These are phyloP conservation scores for Kwoniella heveanensis DNA, from an alignment of 768 basidiomycete species.

Conservation along the genomic window DNA sequence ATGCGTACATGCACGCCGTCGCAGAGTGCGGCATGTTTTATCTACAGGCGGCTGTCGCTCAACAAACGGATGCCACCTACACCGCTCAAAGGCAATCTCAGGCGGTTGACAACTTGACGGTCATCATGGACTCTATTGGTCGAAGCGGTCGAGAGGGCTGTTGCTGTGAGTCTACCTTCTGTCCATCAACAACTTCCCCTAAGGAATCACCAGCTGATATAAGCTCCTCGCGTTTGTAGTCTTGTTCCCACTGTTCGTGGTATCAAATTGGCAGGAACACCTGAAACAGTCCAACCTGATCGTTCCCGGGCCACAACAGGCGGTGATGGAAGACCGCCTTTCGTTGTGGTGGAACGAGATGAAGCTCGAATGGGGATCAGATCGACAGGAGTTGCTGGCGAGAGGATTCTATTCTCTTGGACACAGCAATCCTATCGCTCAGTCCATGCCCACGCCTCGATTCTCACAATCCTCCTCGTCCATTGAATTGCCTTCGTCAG, in stretches of 20 bases:
- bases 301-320: conserved; percentile 24
- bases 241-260: conserved; percentile 49
- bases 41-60: conserved; percentile 50
- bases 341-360: conserved; percentile 43
- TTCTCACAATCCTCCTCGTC: conserved; percentile 10
- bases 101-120: conserved; percentile 52
- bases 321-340: conserved; percentile 35
- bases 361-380: conserved; percentile 41
- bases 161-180: conserved; percentile 49
- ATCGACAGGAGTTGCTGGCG: conserved; percentile 26
- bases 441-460: conserved; percentile 9
- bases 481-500: conserved; percentile 13
- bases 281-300: conserved; percentile 23
- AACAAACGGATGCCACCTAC: conserved; percentile 21
- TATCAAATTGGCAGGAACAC: conserved; percentile 52
- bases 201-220: too few species aligned
- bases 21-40: conserved; percentile 56
- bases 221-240: too few species aligned
- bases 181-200: too few species aligned
- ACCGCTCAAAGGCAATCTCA: conserved; percentile 50
- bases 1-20: conserved; percentile 52
- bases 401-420: conserved; percentile 28
- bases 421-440: background rate
- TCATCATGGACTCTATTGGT: conserved; percentile 49
- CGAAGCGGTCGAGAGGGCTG: conserved; percentile 46